Evolutionary conservation across 2,329 filamentous ascomycete species (phyloP), one percentile per base, ranked within the genome.

Genomic region (Aschersonia sp.): DNA sequence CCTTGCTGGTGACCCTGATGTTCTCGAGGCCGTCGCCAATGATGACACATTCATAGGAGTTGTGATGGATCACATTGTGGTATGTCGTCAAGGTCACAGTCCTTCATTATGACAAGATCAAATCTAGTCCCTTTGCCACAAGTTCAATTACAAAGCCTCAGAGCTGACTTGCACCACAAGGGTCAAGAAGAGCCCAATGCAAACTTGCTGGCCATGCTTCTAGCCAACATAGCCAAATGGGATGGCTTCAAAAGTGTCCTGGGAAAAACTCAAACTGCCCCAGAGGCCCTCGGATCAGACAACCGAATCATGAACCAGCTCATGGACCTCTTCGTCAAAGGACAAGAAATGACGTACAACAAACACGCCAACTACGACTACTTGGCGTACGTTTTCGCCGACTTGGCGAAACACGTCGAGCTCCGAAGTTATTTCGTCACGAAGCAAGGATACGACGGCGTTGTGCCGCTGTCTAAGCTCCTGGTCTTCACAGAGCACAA

Each of bases 281-380:
- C 88, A 2, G 76, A 80, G 48, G 72, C 73, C n/a, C 75, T 95
- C 5, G 80, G 78, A 5, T 84, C 79, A 1, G 85, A 87, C 41
- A 75, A 82, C 38, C 73, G 78, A 50, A 82, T 87, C 4, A 78
- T 97, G 57, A 89, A 96, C 63, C 92, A 97, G 65, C 71, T 98
- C 31, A 80, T 98, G 63, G 92, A 97, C 63, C 83, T 94, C 56
- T 98, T 98, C 61, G 92, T 97, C 61, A 94, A 92, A 68, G 91
- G 91, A 28, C 82, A 86, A 29, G 82, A 85, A 51, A 85, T 84
- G 30, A 72, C 74, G 7, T 89, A 92, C 65, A 97, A 97, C 72
- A 83, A 85, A 59, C 64, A 84, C 30, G 89, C 89, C 51, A 77
- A 91, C 65, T 97, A 81, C 63, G 89, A 98, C 68, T 96, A 97